Conservation (phyloP, 2,329 filamentous ascomycete species). For the Moelleriella libera region DNA sequence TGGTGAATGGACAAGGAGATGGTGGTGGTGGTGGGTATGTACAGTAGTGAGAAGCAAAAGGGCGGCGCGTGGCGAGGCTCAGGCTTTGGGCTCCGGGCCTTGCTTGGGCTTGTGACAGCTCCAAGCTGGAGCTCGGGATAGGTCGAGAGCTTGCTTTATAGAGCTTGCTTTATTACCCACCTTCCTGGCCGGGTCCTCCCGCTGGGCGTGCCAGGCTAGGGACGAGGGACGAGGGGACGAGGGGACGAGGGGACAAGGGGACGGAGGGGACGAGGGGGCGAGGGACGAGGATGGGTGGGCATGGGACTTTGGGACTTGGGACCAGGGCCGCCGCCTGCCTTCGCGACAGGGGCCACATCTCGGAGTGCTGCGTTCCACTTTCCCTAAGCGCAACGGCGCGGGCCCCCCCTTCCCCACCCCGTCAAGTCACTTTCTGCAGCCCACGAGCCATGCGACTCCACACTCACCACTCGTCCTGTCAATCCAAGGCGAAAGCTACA, state of each 20-base stretch:
- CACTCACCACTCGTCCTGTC: not conserved
- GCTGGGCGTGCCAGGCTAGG: slow-evolving; percentile 2
- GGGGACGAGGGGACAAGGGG: not conserved
- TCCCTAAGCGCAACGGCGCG: slow-evolving; percentile 1
- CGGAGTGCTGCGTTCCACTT: not conserved
- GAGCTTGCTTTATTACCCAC: not conserved
- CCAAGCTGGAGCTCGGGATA: not conserved
- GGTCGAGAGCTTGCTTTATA: too few relatives aligned
- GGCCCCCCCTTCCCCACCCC: slow-evolving; percentile 1
- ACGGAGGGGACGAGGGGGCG: not conserved
- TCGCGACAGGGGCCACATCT: too few relatives aligned
- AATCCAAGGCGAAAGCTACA: not conserved
- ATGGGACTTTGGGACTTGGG: too few relatives aligned
- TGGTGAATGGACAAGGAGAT: not conserved
- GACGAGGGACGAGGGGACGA: too few relatives aligned
- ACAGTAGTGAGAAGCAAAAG: not conserved
- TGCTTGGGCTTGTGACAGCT: not conserved
- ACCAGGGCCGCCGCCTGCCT: too few relatives aligned
- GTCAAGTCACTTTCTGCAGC: not conserved
- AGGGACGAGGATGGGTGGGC: too few relatives aligned
- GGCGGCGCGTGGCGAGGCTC: not conserved
- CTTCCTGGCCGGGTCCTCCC: slow-evolving; percentile 5
- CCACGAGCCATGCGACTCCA: not conserved
- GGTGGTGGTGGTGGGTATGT: not conserved
- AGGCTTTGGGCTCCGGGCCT: not conserved